A percentile compares a stretch with the other conserved stretches of the same genome.
Evolutionary conservation across 257 asterid species (phyloP).

Genomic region (Nicotiana benthamiana): DNA sequence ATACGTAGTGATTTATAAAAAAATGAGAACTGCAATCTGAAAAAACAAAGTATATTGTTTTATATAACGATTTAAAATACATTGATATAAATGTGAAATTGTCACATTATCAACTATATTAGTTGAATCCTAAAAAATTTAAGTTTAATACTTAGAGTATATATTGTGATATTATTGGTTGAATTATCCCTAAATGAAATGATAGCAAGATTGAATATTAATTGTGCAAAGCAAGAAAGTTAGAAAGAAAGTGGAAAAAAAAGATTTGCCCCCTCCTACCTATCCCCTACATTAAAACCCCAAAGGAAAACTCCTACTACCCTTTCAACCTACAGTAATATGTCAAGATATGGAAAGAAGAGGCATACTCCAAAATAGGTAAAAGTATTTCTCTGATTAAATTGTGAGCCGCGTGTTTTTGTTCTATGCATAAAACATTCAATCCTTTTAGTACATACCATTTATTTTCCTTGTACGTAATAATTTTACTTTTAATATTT

Average conservation of each 20-base stretch:
- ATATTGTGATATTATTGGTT: background rate
- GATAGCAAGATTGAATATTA: background rate
- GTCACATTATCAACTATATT: too few relatives aligned
- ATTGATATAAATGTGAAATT: too few relatives aligned
- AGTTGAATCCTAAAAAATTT: background rate
- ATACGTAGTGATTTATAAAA: too few relatives aligned
- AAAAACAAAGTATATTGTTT: too few relatives aligned
- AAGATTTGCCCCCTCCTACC: background rate
- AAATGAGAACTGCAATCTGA: too few relatives aligned
- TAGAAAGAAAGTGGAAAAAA: background rate
- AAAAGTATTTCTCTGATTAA: constrained; percentile 18
- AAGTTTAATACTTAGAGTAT: too few relatives aligned
- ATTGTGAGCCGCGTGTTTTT: constrained; percentile 39
- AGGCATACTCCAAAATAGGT: background rate
- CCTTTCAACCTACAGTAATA: background rate
- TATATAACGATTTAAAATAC: too few relatives aligned
- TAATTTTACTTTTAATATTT: background rate
- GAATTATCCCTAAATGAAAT: background rate
- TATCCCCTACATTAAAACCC: background rate
- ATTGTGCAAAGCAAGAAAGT: background rate
- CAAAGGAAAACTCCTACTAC: too few relatives aligned
- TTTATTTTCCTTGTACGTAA: background rate
- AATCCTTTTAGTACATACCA: constrained; percentile 1
- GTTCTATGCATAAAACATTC: constrained; percentile 26
- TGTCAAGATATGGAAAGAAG: background rate